Conservation (phyloP, 2,329 filamentous ascomycete genomes). For the Neospermospora avenae region DNA sequence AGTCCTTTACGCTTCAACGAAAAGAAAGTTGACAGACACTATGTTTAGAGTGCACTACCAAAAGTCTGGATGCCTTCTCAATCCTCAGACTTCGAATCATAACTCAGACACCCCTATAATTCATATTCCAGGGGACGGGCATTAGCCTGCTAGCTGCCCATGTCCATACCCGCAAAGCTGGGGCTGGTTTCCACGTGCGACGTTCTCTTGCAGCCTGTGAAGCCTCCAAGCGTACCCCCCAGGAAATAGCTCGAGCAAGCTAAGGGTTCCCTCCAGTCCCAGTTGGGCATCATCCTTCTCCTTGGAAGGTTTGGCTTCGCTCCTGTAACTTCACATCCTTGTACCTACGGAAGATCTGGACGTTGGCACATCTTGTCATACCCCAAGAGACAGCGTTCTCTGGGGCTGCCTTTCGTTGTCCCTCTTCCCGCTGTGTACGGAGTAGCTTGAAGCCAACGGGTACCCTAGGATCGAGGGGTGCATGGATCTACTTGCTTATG, state of each 20-base stretch:
- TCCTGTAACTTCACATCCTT: neutral
- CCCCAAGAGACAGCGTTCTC: slow-evolving; percentile 10
- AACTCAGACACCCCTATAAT: neutral
- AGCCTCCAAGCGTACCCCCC: neutral
- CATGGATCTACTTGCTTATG: slow-evolving; percentile 29
- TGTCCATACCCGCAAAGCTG: neutral
- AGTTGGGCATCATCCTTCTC: neutral
- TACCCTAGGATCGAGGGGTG: slow-evolving; percentile 29
- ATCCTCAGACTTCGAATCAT: neutral
- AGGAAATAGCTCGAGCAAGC: too few species aligned
- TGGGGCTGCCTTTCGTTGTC: neutral
- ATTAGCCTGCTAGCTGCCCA: slow-evolving; percentile 4
- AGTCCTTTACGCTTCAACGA: too few species aligned
- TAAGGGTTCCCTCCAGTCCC: neutral
- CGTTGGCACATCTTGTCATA: neutral
- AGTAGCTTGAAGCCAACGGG: slow-evolving; percentile 26
- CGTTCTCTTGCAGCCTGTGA: slow-evolving; percentile 15
- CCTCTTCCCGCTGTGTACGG: slow-evolving; percentile 11
- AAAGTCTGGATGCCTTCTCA: neutral
- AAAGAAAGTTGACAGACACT: too few species aligned
- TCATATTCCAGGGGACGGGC: neutral
- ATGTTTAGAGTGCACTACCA: too few species aligned
- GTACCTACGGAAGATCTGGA: neutral
- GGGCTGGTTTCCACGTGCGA: slow-evolving; percentile 17
- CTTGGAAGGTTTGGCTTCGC: neutral